Conservation (phyloP, 805 yeast species). For the Hanseniaspora mollemarum region DNA sequence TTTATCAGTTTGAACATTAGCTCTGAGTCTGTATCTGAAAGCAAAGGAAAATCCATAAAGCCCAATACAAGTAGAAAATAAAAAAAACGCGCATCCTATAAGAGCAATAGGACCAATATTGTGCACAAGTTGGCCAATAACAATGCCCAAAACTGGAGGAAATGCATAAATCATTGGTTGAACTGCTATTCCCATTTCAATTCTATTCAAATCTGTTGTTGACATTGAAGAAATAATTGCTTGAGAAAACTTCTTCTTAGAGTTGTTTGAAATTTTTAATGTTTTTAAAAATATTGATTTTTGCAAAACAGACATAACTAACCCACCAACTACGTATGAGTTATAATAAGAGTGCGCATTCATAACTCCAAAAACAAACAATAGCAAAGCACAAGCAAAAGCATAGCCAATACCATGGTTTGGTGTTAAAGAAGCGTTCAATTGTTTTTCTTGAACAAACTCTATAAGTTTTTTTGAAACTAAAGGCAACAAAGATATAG, state of each 20-base stretch:
- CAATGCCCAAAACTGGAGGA: constrained; percentile 46
- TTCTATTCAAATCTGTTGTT: constrained; percentile 64
- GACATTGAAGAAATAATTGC: constrained; percentile 59
- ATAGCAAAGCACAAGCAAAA: constrained; percentile 41
- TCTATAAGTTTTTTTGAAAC: constrained; percentile 43
- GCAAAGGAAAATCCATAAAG: constrained; percentile 38
- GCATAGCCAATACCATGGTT: constrained; percentile 55
- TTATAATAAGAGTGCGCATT: constrained; percentile 43
- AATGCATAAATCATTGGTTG: constrained; percentile 42
- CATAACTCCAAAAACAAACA: constrained; percentile 32
- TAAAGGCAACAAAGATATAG: constrained; percentile 43
- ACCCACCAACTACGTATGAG: constrained; percentile 52
- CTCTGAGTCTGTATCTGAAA: constrained; percentile 35
- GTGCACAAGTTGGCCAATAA: constrained; percentile 45
- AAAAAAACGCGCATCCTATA: constrained; percentile 46
- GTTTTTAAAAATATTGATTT: constrained; percentile 56
- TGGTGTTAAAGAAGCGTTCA: constrained; percentile 32
- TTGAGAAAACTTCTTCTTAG: constrained; percentile 44
- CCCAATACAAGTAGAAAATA: constrained; percentile 33
- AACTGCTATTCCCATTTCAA: constrained; percentile 55
- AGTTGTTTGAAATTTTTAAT: constrained; percentile 41
- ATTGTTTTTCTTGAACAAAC: constrained; percentile 36
- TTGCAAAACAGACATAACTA: constrained; percentile 51
- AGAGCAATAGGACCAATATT: constrained; percentile 57
- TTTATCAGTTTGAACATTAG: constrained; percentile 47